A percentile compares a stretch with the other conserved stretches of the same genome.
phyloP scores from a whole-genome alignment of 2,329 filamentous ascomycete species.

The Xylaria sp. region DNA sequence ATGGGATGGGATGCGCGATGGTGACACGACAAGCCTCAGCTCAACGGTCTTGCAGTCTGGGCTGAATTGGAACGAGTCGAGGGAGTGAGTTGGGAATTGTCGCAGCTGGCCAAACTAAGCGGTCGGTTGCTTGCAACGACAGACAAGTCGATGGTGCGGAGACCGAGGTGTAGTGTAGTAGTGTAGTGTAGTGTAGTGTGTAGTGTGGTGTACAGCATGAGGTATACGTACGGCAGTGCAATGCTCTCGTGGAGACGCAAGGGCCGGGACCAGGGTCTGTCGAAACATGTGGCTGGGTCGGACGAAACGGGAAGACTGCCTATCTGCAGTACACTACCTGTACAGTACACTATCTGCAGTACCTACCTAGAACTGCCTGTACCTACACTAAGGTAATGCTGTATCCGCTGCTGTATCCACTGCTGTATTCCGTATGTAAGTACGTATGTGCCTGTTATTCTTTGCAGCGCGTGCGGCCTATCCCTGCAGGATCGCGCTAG shows the following conservation, averaged over 20 bases:
- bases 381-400: too few species aligned
- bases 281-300: slow-evolving; percentile 11
- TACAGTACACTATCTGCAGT: too few species aligned
- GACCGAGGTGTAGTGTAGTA: slow-evolving; percentile 2
- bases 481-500: slow-evolving; percentile 9
- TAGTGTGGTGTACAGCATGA: background rate
- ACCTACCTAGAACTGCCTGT: too few species aligned
- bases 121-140: background rate
- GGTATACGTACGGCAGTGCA: too few species aligned
- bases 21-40: background rate
- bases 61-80: too few species aligned
- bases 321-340: background rate
- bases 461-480: slow-evolving; percentile 14
- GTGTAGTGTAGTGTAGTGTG: background rate
- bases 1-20: background rate
- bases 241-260: background rate
- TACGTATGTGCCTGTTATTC: background rate
- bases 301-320: background rate
- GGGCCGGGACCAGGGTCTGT: slow-evolving; percentile 4
- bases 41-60: too few species aligned
- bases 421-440: background rate
- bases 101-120: background rate
- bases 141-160: background rate
- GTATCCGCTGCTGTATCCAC: too few species aligned
- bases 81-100: too few species aligned